Conservation (phyloP, 2,329 filamentous ascomycete genomes). For the Emergomyces africanus region DNA sequence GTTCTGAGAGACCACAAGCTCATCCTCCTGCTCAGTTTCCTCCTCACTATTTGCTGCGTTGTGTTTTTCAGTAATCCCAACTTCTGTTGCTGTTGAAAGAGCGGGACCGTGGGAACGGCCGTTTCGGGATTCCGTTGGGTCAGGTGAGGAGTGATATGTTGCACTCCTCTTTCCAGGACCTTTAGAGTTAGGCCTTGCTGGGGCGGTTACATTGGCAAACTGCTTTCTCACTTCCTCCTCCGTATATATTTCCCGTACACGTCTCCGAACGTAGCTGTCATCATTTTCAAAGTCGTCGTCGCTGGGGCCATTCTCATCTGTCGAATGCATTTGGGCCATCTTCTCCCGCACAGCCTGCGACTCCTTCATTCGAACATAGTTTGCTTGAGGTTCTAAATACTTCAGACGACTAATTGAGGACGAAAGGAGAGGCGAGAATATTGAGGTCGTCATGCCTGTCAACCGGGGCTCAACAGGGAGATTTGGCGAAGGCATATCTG, state of each 20-base stretch:
- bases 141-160: background rate
- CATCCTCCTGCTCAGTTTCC: slow-evolving; percentile 37
- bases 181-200: slow-evolving; percentile 14
- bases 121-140: background rate
- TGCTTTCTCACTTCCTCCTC: slow-evolving; percentile 23
- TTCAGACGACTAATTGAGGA: slow-evolving; percentile 23
- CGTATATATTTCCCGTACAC: slow-evolving; percentile 21
- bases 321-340: slow-evolving; percentile 16
- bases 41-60: slow-evolving; percentile 25
- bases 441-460: slow-evolving; percentile 16
- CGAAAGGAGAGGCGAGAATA: slow-evolving; percentile 25
- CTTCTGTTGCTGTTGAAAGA: slow-evolving; percentile 5
- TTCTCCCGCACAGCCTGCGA: slow-evolving; percentile 32
- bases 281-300: slow-evolving; percentile 34
- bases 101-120: background rate
- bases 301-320: slow-evolving; percentile 22
- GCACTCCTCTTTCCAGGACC: slow-evolving; percentile 4
- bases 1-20: slow-evolving; percentile 16
- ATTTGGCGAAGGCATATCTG: slow-evolving; percentile 38
- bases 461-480: slow-evolving; percentile 30
- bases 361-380: slow-evolving; percentile 35
- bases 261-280: slow-evolving; percentile 25
- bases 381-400: slow-evolving; percentile 29
- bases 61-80: slow-evolving; percentile 14
- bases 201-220: slow-evolving; percentile 24